These are phyloP conservation scores for Ceratocystis cubensis DNA, from an alignment of 2,329 filamentous ascomycete species.

Conservation along the genomic window DNA sequence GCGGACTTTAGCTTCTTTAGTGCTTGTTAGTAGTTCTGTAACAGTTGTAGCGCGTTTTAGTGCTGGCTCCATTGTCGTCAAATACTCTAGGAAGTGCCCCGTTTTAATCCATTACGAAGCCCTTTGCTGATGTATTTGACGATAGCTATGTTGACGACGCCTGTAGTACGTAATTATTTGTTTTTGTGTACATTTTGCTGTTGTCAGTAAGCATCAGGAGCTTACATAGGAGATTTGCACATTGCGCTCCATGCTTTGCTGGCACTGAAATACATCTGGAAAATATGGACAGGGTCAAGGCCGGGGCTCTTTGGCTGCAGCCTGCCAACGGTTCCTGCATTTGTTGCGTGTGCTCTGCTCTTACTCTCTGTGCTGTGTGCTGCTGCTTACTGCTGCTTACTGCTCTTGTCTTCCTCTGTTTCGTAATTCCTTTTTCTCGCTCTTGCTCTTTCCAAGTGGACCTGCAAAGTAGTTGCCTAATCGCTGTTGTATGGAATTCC, in stretches of 20 bases:
- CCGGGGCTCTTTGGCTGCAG: not conserved
- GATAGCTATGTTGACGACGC: not conserved
- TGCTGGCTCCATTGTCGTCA: too few species aligned
- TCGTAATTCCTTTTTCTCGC: not conserved
- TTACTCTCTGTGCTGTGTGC: not conserved
- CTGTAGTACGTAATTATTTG: not conserved
- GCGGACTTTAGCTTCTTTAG: not conserved
- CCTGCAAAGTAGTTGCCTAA: conserved; percentile 5
- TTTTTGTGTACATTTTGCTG: not conserved
- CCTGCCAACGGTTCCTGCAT: not conserved
- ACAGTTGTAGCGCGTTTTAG: not conserved
- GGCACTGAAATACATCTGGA: not conserved
- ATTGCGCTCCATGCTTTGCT: not conserved
- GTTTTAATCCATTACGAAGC: not conserved
- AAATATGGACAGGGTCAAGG: not conserved
- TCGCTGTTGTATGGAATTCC: not conserved
- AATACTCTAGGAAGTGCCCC: not conserved
- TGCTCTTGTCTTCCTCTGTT: not conserved
- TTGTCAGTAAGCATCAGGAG: not conserved
- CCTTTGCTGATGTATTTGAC: not conserved
- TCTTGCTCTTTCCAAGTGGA: not conserved
- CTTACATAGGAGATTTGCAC: not conserved
- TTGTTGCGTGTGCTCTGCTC: not conserved
- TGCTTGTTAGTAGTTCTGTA: not conserved
- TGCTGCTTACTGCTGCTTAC: not conserved